Evolutionary conservation across 2,329 filamentous ascomycete species (phyloP).

Genomic region (Claviceps monticola): DNA sequence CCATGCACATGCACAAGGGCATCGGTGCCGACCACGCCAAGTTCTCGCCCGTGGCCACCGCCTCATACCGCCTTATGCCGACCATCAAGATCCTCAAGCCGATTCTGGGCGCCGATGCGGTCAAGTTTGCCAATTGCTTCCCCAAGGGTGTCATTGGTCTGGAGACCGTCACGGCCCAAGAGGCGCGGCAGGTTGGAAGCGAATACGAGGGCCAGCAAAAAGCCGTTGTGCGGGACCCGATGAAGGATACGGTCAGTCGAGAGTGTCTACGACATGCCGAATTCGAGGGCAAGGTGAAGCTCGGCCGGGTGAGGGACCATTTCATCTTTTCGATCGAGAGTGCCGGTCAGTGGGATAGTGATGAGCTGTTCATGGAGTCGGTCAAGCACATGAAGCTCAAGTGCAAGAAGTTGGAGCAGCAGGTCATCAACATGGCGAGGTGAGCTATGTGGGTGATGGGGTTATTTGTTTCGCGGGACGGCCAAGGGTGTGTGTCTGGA

Average conservation of each 20-base stretch:
- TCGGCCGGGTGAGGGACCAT: constrained; percentile 81
- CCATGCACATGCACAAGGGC: constrained; percentile 91
- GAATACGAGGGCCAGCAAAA: constrained; percentile 64
- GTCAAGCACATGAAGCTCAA: constrained; percentile 77
- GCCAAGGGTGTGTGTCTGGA: no score
- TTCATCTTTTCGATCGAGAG: constrained; percentile 97
- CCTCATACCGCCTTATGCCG: constrained; percentile 81
- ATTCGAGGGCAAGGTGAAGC: constrained; percentile 89
- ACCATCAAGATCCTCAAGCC: constrained; percentile 72
- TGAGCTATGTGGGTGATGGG: constrained; percentile 13
- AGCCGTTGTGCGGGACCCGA: constrained; percentile 75
- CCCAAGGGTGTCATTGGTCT: constrained; percentile 75
- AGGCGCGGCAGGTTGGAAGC: constrained; percentile 44
- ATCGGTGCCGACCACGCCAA: constrained; percentile 91
- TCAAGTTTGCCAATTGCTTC: constrained; percentile 85
- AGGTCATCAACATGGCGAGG: constrained; percentile 51
- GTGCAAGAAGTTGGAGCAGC: constrained; percentile 58
- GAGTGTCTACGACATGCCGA: constrained; percentile 85
- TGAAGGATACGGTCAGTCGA: constrained; percentile 89
- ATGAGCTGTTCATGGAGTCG: constrained; percentile 83
- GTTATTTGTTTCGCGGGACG: no score
- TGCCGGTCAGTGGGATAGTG: constrained; percentile 87
- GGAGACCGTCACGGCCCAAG: constrained; percentile 54
- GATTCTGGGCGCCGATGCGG: constrained; percentile 74
- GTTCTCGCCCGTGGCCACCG: constrained; percentile 91